Conservation (phyloP, 163 green algal genomes). For the Smithsoniella earleae region DNA sequence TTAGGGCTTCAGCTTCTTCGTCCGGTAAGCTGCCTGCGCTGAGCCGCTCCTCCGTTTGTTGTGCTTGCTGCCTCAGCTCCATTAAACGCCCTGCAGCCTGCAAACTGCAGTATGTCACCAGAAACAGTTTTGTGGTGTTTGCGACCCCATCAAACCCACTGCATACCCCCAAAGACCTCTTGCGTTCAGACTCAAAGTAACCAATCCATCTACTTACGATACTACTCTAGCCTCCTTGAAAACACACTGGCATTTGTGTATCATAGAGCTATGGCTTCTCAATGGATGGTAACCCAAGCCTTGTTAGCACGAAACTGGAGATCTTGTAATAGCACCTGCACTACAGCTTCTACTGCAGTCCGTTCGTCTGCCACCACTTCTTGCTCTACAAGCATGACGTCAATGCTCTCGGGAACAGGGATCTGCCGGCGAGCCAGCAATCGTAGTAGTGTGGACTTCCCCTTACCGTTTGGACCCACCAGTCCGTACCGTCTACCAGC, state of each 20-base stretch:
- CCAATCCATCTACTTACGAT: too few relatives aligned
- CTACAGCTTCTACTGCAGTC: conserved; percentile 46
- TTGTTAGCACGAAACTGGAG: too few relatives aligned
- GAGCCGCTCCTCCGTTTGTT: conserved; percentile 62
- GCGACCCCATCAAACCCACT: too few relatives aligned
- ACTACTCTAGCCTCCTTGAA: too few relatives aligned
- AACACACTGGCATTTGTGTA: too few relatives aligned
- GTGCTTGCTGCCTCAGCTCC: conserved; percentile 80
- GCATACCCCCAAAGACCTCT: too few relatives aligned
- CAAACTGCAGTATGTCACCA: too few relatives aligned
- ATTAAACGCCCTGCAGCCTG: conserved; percentile 91
- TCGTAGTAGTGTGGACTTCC: conserved; percentile 96
- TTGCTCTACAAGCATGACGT: conserved; percentile 99
- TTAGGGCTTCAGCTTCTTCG: conserved; percentile 33
- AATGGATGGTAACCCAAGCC: too few relatives aligned
- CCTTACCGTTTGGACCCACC: conserved; percentile 92
- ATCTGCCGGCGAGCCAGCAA: conserved; percentile 87
- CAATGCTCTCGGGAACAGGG: conserved; percentile 77
- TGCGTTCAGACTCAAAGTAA: too few relatives aligned
- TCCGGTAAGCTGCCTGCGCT: not conserved
- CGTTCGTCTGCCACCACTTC: conserved; percentile 58
- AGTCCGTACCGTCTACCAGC: conserved; percentile 86
- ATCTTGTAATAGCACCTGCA: too few relatives aligned
- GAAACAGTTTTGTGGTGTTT: too few relatives aligned
- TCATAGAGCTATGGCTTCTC: too few relatives aligned